These are phyloP conservation scores for Marsdenia floribunda DNA, from an alignment of 257 asterid species.

Conservation along the genomic window DNA sequence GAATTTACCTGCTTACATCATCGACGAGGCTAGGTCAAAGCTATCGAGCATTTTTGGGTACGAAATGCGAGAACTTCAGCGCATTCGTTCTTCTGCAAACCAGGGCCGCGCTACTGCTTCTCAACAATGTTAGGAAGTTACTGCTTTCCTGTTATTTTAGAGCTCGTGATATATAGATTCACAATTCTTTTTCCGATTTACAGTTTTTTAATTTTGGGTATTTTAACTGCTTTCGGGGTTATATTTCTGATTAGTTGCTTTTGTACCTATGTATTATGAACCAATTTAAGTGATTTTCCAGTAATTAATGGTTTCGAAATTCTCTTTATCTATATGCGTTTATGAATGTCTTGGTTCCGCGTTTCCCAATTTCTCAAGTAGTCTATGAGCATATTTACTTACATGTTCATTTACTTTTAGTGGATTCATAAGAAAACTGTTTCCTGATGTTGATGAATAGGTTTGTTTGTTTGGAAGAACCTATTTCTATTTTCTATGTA, in stretches of 20 bases:
- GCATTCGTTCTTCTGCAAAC: slow-evolving; percentile 41
- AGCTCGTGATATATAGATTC: neutral
- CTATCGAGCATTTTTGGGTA: slow-evolving; percentile 74
- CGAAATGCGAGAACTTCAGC: slow-evolving; percentile 81
- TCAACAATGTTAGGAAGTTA: slow-evolving; percentile 20
- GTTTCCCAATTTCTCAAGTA: neutral
- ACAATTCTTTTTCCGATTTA: neutral
- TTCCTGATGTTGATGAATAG: neutral
- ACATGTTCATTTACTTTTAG: neutral
- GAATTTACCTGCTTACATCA: slow-evolving; percentile 62
- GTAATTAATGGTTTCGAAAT: neutral
- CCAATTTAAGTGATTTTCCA: neutral
- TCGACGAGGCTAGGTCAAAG: slow-evolving; percentile 66
- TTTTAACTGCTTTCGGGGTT: neutral
- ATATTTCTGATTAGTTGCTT: neutral
- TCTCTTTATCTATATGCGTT: neutral
- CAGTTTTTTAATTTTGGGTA: neutral
- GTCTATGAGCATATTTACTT: neutral
- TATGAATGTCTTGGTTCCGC: neutral
- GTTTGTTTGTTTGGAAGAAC: too few species aligned
- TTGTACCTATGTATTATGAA: neutral
- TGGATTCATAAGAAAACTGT: neutral
- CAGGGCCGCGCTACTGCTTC: slow-evolving; percentile 17
- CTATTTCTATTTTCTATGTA: neutral
- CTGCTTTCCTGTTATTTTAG: neutral